phyloP scores from a whole-genome alignment of 176 grass and related monocot species.

The Pharus latifolius region DNA sequence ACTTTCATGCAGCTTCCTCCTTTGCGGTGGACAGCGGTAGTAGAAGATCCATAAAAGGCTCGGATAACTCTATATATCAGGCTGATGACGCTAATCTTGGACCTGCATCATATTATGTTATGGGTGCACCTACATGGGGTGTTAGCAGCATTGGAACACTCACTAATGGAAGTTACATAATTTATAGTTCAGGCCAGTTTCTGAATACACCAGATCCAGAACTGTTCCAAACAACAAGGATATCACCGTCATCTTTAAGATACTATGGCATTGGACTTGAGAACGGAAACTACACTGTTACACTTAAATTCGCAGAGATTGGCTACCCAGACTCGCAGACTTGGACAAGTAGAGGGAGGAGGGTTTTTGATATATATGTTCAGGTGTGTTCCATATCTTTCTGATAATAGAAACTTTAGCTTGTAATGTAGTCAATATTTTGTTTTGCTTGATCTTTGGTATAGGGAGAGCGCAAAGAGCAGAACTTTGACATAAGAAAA shows the following conservation, averaged over 20 bases:
- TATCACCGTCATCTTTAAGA: constrained; percentile 75
- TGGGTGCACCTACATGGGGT: constrained; percentile 40
- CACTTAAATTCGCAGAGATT: constrained; percentile 67
- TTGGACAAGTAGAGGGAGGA: constrained; percentile 50
- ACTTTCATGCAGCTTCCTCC: constrained; percentile 31
- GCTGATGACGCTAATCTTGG: constrained; percentile 33
- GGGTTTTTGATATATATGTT: constrained; percentile 85
- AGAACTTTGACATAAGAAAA: constrained; percentile 87
- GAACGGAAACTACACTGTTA: constrained; percentile 90
- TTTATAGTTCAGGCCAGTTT: constrained; percentile 28
- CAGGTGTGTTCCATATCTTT: constrained; percentile 29
- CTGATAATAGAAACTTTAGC: not conserved
- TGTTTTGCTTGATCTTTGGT: constrained; percentile 2
- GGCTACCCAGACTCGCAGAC: constrained; percentile 20
- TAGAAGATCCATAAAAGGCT: constrained; percentile 32
- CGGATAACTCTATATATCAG: constrained; percentile 46
- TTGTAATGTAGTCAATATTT: not conserved
- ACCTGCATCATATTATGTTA: constrained; percentile 46
- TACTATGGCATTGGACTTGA: constrained; percentile 82
- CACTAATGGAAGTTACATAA: constrained; percentile 38
- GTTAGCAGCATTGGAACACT: constrained; percentile 61
- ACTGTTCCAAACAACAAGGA: constrained; percentile 53
- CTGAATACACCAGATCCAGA: constrained; percentile 46
- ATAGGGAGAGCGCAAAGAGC: constrained; percentile 54
- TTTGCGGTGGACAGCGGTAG: constrained; percentile 61